Conservation (phyloP, 148 eudicot species). For the Oxyria digyna region DNA sequence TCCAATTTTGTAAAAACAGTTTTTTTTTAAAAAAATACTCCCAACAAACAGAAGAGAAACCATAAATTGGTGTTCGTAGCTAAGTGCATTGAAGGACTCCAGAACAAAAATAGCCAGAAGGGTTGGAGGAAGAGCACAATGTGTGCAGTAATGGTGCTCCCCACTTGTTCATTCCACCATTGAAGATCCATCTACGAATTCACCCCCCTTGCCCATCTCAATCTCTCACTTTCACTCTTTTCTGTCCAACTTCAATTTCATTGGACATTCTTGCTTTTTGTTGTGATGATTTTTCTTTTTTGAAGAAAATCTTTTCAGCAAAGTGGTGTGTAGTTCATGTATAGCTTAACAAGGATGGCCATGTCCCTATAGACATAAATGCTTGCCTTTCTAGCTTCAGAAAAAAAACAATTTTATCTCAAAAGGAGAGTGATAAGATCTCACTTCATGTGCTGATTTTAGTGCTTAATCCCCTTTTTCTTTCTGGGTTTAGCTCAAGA, state of each 20-base stretch:
- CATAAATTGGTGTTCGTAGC: neutral
- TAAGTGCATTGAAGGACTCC: neutral
- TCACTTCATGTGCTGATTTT: neutral
- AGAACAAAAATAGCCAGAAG: neutral
- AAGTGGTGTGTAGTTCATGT: neutral
- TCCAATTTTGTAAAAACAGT: too few relatives aligned
- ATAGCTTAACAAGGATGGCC: neutral
- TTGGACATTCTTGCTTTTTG: neutral
- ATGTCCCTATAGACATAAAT: neutral
- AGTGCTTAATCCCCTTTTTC: neutral
- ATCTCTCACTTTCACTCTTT: neutral
- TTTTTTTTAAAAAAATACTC: too few relatives aligned
- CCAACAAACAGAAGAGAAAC: neutral
- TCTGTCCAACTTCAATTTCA: neutral
- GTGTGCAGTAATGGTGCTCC: neutral
- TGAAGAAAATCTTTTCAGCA: neutral
- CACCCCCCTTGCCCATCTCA: neutral
- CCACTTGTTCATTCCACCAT: conserved; percentile 3
- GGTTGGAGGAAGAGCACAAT: neutral
- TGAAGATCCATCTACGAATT: neutral
- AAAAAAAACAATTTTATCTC: neutral
- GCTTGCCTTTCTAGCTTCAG: neutral
- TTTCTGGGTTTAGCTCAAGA: neutral
- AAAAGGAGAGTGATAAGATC: neutral
- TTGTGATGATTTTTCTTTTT: neutral